Evolutionary conservation across 2,329 filamentous ascomycete species (phyloP).

Genomic region (Periconia digitata): DNA sequence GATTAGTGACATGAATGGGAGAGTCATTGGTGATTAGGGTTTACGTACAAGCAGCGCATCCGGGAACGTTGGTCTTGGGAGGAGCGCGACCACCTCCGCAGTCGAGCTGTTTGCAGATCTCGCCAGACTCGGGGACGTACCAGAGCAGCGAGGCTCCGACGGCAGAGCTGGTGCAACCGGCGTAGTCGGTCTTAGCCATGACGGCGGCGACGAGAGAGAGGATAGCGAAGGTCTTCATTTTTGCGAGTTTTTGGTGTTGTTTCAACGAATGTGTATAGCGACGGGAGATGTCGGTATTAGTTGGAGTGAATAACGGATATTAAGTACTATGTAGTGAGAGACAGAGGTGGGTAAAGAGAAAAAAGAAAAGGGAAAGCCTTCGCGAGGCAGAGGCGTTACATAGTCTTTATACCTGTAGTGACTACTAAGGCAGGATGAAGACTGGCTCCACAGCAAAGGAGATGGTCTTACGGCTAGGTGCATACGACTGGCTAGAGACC

Average conservation of each 20-base stretch:
- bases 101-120: conserved; percentile 66
- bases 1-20: too few relatives aligned
- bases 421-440: too few relatives aligned
- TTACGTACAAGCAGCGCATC: conserved; percentile 59
- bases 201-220: conserved; percentile 31
- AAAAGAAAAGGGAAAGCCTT: background rate
- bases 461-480: too few relatives aligned
- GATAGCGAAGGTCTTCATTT: conserved; percentile 22
- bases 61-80: conserved; percentile 64
- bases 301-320: background rate
- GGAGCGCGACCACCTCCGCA: conserved; percentile 69
- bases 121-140: conserved; percentile 65
- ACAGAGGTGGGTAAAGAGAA: conserved; percentile 1
- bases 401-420: background rate
- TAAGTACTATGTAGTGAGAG: background rate
- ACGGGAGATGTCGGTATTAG: too few relatives aligned
- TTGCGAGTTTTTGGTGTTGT: conserved; percentile 1
- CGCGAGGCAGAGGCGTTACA: background rate
- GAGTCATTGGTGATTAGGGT: conserved; percentile 56
- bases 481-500: too few relatives aligned
- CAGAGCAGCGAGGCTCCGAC: conserved; percentile 55
- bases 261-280: conserved; percentile 2
- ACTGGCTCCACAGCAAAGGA: too few relatives aligned
- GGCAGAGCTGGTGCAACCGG: conserved; percentile 48
- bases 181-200: conserved; percentile 35